Base-by-base conservation (phyloP, 805 yeast species). In the Brettanomyces naardenensis region DNA sequence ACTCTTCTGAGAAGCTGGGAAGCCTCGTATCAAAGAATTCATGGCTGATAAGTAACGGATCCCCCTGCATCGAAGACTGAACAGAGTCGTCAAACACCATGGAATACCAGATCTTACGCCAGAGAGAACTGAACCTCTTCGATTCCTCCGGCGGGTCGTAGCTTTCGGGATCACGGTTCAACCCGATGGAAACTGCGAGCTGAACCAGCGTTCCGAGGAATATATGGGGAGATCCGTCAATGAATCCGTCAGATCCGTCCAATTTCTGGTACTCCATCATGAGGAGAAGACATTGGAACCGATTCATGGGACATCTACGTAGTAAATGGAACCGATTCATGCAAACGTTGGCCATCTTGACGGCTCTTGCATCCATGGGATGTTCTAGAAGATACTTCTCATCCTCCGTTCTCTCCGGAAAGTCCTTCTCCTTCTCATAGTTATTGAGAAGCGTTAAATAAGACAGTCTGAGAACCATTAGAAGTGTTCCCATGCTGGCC, bases 141-240 rank as follows among this genome's bases (percentile, higher is more conserved):
- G 39, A 25, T 6, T 38, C 32, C 2, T 34, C 28, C 6, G 35
- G 11, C 1, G 39, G 6, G n/a, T 51, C 53, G 46, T 75, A 74
- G 28, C 62, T 62, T 33, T 65, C 69, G 1, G 88, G 87, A 44
- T 80, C 88, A 46, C 87, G 65, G 52, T 80, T 79, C 18, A 80
- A 52, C 0, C 88, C 89, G 45, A 79, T 66, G 28, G 79, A 68
- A 38, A 73, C 66, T 0, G 80, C 83, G 80, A 80, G 75, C 49
- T 78, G 85, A n/a, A 77, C 58, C 23, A 78, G 61, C 57, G 75
- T 66, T 1, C 80, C 75, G 13, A 71, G 53, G 38, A 72, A 68
- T 6, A 75, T 69, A 46, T 70, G 77, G 3, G 76, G 66, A 36
- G 73, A 75, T 31, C 78, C 79, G 39, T 74, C 79, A 48, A 74